Base-by-base conservation (phyloP, 2,329 filamentous ascomycete species). In the Dactylonectria estremocensis region DNA sequence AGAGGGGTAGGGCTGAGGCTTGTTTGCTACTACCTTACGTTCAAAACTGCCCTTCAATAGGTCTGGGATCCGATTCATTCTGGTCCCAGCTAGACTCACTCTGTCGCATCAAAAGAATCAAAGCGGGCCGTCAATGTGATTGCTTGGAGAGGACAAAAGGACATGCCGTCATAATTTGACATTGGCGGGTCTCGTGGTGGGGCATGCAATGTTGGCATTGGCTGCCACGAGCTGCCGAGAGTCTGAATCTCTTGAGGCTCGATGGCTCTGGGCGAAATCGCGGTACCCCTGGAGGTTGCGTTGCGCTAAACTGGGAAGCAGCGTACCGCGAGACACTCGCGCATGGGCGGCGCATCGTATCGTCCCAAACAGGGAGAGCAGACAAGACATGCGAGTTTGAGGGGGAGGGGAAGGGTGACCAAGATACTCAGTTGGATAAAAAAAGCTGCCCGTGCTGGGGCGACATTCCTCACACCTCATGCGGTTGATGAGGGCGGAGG, bases 141-240 rank as follows among this genome's bases (percentile, higher is more conserved):
- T 20, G 37, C 49, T 14, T n/a, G 31, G 50, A 53, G n/a, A 50
- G 40, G 61, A 49, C 57, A 33, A 55, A 68, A 43, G 40, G n/a
- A 33, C 56, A 65, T 73, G 69, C 70, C 70, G 66, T 76, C 73
- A 76, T 73, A 69, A 72, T 64, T 63, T 58, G 61, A 63, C 46
- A 48, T 50, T 22, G 61, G 62, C 64, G 69, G 66, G 70, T 59
- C 68, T 66, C 9, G 43, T 64, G 50, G 66, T 68, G 69, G 70
- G 64, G 62, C 56, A 35, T n/a, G 40, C 55, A 46, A 40, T 61
- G 24, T 28, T 28, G 24, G 24, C 24, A 28, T 28, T 28, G 65
- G 53, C 67, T 59, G 61, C 53, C 60, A 59, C 40, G 69, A 71
- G 48, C 40, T 59, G 65, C 53, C 13, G 20, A 56, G 52, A 66